Evolutionary conservation across 768 basidiomycete genomes (phyloP), one percentile per base, ranked within the genome.

Genomic region (Suillus occidentalis): DNA sequence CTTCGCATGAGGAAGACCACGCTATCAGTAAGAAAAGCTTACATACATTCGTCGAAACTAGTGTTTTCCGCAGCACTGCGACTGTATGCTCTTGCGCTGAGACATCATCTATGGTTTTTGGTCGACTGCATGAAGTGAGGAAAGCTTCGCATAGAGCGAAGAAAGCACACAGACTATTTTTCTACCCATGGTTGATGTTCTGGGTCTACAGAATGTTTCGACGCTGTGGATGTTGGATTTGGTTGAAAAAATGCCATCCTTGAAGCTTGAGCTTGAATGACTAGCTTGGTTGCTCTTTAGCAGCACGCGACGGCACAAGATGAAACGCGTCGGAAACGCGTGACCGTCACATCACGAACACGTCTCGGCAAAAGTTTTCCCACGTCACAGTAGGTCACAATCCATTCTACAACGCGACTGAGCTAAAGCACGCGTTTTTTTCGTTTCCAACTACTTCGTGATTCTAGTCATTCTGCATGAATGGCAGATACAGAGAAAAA

Each of bases 71-170:
- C 28, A 99, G 82, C 1, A 99, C 95, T 0, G 91, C 88, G 57
- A 98, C 89, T 0, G 95, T 97, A 75, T 99, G 94, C 60, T 98
- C 97, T 76, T 99, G 97, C 0, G 97, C 92, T 43, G 97, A 94
- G 58, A 99, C 89, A 75, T 99, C 97, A 72, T 97, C 94, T 67
- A 99, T 98, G 25, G 96, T 98, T 78, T 94, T 94, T 57, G 97
- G 97, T 60, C 97, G 92, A 75, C 95, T 98, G 73, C 34, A 57
- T 49, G 34, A 34, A 62, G 61, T 64, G 36, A 45, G 66, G 28
- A n/a, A 49, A 56, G 47, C 69, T 55, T 57, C 42, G 53, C 53
- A 34, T 34, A 7, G 9, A 14, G 8, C 14, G 18, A 60, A 56
- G n/a, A 49, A 39, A n/a, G 9, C 16, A 40, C 12, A 78, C 87